phyloP scores from a whole-genome alignment of 2,329 filamentous ascomycete species.

The Diaporthe capsici region DNA sequence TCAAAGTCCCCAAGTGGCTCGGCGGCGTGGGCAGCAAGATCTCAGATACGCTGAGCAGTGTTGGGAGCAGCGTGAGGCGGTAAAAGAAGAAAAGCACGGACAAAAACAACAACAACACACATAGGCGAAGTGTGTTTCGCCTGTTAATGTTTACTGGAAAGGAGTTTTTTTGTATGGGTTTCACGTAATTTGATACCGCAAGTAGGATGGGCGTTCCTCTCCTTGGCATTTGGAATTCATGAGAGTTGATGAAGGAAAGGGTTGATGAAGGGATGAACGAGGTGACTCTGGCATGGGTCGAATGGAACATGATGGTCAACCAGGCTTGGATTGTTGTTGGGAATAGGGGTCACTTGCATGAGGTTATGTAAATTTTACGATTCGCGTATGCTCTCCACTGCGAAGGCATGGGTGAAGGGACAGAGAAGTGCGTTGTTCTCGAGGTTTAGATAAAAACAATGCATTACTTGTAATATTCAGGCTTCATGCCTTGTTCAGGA shows the following conservation, averaged over 20 bases:
- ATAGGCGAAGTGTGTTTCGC: neutral
- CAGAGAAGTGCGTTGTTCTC: neutral
- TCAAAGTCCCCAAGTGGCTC: conserved; percentile 68
- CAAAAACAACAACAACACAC: conserved; percentile 20
- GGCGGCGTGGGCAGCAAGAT: conserved; percentile 60
- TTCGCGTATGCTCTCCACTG: conserved; percentile 11
- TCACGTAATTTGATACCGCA: conserved; percentile 19
- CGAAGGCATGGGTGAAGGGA: neutral
- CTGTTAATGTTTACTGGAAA: conserved; percentile 12
- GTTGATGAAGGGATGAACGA: neutral
- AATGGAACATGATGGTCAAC: conserved; percentile 17
- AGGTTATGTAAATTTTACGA: conserved; percentile 27
- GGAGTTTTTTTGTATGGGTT: conserved; percentile 6
- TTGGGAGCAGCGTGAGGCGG: conserved; percentile 60
- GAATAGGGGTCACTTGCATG: neutral
- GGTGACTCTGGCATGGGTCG: neutral
- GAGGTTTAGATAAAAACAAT: conserved; percentile 34
- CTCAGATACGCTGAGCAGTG: conserved; percentile 64
- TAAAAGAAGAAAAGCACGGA: conserved; percentile 38
- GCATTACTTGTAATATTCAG: conserved; percentile 11
- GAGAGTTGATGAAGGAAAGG: neutral
- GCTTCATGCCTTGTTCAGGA: neutral
- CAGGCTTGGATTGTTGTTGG: conserved; percentile 4
- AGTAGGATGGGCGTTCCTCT: neutral
- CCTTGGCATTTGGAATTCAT: conserved; percentile 6